These are phyloP conservation scores for Hordeum marinum DNA, from an alignment of 176 grass and related monocot genomes.

Conservation along the genomic window DNA sequence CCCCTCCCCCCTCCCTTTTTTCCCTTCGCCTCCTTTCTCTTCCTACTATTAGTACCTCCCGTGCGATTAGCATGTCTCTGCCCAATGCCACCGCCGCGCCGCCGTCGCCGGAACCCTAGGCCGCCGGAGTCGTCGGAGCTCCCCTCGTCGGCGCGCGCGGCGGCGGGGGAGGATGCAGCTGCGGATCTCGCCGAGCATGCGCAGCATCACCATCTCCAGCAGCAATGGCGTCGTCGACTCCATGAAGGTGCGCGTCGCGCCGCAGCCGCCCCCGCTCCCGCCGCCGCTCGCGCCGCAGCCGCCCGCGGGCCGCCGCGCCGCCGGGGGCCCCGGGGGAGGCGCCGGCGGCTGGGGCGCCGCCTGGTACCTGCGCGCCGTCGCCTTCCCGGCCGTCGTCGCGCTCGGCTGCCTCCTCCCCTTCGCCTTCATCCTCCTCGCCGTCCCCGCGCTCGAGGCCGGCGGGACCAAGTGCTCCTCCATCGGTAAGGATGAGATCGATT, in stretches of 20 bases:
- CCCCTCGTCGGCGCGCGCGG: constrained; percentile 45
- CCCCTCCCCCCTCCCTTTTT: too few species aligned
- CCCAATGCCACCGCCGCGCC: constrained; percentile 56
- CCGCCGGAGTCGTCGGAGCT: constrained; percentile 43
- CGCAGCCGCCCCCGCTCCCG: constrained; percentile 55
- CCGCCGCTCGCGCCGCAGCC: constrained; percentile 37
- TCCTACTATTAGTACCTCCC: constrained; percentile 36
- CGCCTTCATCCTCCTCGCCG: constrained; percentile 80
- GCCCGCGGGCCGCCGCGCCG: constrained; percentile 14
- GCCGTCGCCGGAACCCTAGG: constrained; percentile 53
- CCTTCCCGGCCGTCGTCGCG: constrained; percentile 52
- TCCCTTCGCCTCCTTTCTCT: background rate
- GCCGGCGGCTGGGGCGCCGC: constrained; percentile 10
- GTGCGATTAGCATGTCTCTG: constrained; percentile 57
- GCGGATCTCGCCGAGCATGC: constrained; percentile 99
- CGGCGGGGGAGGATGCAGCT: constrained; percentile 94
- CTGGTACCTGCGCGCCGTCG: constrained; percentile 46
- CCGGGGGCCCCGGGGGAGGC: constrained; percentile 6
- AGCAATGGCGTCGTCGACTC: constrained; percentile 92
- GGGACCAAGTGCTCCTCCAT: constrained; percentile 88
- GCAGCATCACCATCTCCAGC: constrained; percentile 97
- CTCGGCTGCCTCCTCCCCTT: constrained; percentile 75
- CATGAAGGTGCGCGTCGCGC: constrained; percentile 94
- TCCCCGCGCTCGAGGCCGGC: constrained; percentile 77
- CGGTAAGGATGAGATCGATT: constrained; percentile 59